Evolutionary conservation across 352 stramenopile species (phyloP).

Genomic region (Phytophthora pluvialis): DNA sequence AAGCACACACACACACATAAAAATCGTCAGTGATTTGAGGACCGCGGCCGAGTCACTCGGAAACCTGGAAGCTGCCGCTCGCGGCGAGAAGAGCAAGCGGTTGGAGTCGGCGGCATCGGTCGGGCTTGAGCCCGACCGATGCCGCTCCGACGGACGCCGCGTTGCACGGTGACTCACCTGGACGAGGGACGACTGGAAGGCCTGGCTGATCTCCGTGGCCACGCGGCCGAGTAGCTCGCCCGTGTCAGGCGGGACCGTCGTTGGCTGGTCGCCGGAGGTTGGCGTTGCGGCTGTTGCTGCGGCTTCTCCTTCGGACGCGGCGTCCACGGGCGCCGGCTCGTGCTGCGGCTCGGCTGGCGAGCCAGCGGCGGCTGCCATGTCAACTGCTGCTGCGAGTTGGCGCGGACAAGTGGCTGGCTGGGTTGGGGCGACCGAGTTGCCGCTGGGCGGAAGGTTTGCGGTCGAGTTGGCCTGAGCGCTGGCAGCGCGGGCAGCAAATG

Average conservation of each 20-base stretch:
- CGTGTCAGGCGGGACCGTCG: conserved; percentile 21
- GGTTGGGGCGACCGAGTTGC: conserved; percentile 15
- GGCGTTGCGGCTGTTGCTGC: conserved; percentile 7
- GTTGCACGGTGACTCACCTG: conserved; percentile 32
- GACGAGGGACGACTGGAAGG: conserved; percentile 45
- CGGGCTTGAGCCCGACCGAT: neutral
- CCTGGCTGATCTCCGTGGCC: conserved; percentile 42
- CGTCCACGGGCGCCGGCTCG: conserved; percentile 33
- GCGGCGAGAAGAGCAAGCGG: conserved; percentile 14
- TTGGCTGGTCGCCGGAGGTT: conserved; percentile 22
- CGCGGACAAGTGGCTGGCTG: conserved; percentile 7
- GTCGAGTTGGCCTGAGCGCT: conserved; percentile 26
- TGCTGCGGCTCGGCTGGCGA: conserved; percentile 38
- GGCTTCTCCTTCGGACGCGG: conserved; percentile 15
- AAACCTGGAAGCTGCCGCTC: conserved; percentile 25
- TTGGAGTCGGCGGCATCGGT: conserved; percentile 3
- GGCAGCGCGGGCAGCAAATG: conserved; percentile 33
- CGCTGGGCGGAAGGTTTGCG: conserved; percentile 20
- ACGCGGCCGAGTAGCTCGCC: conserved; percentile 39
- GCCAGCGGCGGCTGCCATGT: conserved; percentile 39
- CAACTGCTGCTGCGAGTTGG: conserved; percentile 15
- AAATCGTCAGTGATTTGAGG: conserved; percentile 41
- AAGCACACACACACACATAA: conserved; percentile 24
- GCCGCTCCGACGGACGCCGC: neutral
- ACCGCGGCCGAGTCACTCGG: conserved; percentile 1